These are phyloP conservation scores for Fusarium verrucosum DNA, from an alignment of 2,329 filamentous ascomycete genomes.

Conservation along the genomic window DNA sequence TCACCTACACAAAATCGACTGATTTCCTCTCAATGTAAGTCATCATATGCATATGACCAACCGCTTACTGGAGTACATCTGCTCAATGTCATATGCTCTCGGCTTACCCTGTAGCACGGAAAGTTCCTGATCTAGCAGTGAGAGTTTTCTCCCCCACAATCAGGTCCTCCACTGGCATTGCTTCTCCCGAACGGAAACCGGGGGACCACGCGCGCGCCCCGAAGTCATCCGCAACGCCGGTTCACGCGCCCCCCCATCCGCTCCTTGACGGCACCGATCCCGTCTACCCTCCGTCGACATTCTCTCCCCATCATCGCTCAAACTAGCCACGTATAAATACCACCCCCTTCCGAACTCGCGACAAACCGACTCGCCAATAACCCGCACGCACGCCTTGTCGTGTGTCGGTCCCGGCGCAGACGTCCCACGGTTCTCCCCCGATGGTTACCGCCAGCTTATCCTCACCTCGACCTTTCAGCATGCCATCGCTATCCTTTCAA, in stretches of 20 bases:
- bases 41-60: neutral
- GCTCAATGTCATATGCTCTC: neutral
- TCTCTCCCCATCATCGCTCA: slow-evolving; percentile 7
- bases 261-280: slow-evolving; percentile 30
- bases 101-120: slow-evolving; percentile 13
- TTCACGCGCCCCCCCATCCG: slow-evolving; percentile 42
- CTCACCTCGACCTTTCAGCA: slow-evolving; percentile 32
- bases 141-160: slow-evolving; percentile 27
- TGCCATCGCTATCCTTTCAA: slow-evolving; percentile 30
- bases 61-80: neutral
- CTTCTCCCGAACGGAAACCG: slow-evolving; percentile 32
- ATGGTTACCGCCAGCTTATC: slow-evolving; percentile 40
- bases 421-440: slow-evolving; percentile 32
- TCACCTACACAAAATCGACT: neutral
- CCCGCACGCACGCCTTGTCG: slow-evolving; percentile 25
- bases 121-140: slow-evolving; percentile 5
- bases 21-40: neutral
- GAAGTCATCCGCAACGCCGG: slow-evolving; percentile 48
- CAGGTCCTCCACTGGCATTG: slow-evolving; percentile 15
- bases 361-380: slow-evolving; percentile 21
- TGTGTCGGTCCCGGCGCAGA: slow-evolving; percentile 39
- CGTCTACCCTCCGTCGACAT: slow-evolving; percentile 19
- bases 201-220: slow-evolving; percentile 43
- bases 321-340: slow-evolving; percentile 17
- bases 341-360: slow-evolving; percentile 17